Conservation (phyloP, 169 alveolate species). For the Plasmodium fragile region DNA sequence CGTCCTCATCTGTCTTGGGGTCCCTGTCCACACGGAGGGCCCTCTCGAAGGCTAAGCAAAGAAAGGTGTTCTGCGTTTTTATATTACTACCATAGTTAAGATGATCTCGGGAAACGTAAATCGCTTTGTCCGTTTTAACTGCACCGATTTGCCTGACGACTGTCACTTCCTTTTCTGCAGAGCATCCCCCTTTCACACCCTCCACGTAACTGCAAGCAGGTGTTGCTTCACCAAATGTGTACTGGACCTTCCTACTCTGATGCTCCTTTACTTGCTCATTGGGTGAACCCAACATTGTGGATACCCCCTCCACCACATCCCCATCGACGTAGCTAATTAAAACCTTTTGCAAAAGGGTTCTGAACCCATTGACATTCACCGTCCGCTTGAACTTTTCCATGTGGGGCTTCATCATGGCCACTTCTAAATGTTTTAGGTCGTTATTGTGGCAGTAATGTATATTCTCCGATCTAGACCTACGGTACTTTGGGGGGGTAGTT, state of each 20-base stretch:
- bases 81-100: neutral
- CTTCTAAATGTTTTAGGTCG: constrained; percentile 31
- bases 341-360: constrained; percentile 8
- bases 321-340: neutral
- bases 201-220: neutral
- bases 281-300: neutral
- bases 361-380: constrained; percentile 30
- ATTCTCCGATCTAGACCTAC: constrained; percentile 43
- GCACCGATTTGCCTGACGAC: neutral
- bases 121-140: neutral
- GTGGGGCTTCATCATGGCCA: constrained; percentile 66
- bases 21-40: neutral
- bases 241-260: neutral
- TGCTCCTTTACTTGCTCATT: neutral
- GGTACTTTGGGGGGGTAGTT: neutral
- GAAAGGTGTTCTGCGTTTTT: neutral
- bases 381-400: constrained; percentile 20
- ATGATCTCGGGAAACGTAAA: neutral
- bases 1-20: neutral
- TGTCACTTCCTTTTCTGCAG: neutral
- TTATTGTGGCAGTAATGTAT: neutral
- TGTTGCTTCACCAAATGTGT: neutral
- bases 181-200: neutral
- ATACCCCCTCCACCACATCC: neutral
- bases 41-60: neutral